phyloP scores from a whole-genome alignment of 495 filamentous ascomycete species.

The Filosporella fistucella region DNA sequence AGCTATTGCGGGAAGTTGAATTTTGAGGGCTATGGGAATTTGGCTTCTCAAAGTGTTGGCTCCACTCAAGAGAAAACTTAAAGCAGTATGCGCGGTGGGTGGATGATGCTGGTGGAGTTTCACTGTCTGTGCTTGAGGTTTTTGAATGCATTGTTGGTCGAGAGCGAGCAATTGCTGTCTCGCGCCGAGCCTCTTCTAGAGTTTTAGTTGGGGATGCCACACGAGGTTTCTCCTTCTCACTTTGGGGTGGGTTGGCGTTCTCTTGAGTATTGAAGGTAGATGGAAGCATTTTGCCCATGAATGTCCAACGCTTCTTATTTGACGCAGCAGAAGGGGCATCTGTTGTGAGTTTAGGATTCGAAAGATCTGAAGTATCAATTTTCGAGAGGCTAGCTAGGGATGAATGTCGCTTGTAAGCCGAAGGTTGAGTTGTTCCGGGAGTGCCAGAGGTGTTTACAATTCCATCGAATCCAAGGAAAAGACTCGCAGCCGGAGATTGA shows the following conservation, averaged over 20 bases:
- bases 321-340: constrained; percentile 9
- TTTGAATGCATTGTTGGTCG: constrained; percentile 24
- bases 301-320: constrained; percentile 62
- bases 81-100: constrained; percentile 59
- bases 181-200: constrained; percentile 22
- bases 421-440: constrained; percentile 30
- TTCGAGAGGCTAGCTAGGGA: constrained; percentile 24
- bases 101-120: constrained; percentile 29
- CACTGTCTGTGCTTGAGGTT: constrained; percentile 12
- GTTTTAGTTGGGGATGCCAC: constrained; percentile 25
- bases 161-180: constrained; percentile 25
- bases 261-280: constrained; percentile 34
- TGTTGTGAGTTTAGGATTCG: constrained; percentile 12
- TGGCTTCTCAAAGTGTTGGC: constrained; percentile 41
- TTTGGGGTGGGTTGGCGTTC: constrained; percentile 30
- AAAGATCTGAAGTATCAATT: constrained; percentile 1
- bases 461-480: constrained; percentile 64
- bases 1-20: constrained; percentile 3
- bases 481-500: constrained; percentile 28
- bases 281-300: constrained; percentile 64
- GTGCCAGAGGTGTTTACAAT: constrained; percentile 36
- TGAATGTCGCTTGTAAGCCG: constrained; percentile 34
- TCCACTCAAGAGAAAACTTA: constrained; percentile 75
- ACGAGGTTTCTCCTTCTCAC: constrained; percentile 28
- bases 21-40: constrained; percentile 14